Conservation (phyloP, 352 stramenopile species). For the Phytopythium mirpurense region DNA sequence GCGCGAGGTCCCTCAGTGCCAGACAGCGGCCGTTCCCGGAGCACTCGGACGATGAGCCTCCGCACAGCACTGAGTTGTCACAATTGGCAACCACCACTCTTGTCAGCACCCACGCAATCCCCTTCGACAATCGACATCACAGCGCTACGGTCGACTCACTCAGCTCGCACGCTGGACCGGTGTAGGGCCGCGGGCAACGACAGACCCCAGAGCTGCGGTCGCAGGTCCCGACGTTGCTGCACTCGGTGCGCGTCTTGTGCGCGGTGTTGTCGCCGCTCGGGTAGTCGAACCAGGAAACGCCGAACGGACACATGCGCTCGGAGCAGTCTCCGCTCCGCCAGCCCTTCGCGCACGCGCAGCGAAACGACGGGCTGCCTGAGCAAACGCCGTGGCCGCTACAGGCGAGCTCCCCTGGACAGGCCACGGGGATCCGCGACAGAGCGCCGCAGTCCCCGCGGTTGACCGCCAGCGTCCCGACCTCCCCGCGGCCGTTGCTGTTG, state of each 20-base stretch:
- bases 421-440: slow-evolving; percentile 47
- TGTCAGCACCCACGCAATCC: too few species aligned
- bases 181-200: slow-evolving; percentile 70
- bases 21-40: slow-evolving; percentile 77
- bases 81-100: background rate
- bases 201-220: slow-evolving; percentile 65
- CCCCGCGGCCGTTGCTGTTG: slow-evolving; percentile 57
- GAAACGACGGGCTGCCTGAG: slow-evolving; percentile 26
- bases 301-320: slow-evolving; percentile 52
- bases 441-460: slow-evolving; percentile 66
- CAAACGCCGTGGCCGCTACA: slow-evolving; percentile 81
- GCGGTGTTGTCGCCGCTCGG: slow-evolving; percentile 44
- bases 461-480: slow-evolving; percentile 31
- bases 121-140: too few species aligned
- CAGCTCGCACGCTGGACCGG: slow-evolving; percentile 54
- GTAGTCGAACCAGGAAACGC: slow-evolving; percentile 63
- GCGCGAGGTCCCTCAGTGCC: slow-evolving; percentile 55
- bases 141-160: slow-evolving; percentile 45
- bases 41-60: slow-evolving; percentile 37
- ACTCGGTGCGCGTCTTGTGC: slow-evolving; percentile 48
- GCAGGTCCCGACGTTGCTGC: slow-evolving; percentile 56
- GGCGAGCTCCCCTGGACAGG: slow-evolving; percentile 57
- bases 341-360: slow-evolving; percentile 62
- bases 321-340: slow-evolving; percentile 79
- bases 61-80: slow-evolving; percentile 3